phyloP scores from a whole-genome alignment of 257 asterid species.

The Misopates orontium region DNA sequence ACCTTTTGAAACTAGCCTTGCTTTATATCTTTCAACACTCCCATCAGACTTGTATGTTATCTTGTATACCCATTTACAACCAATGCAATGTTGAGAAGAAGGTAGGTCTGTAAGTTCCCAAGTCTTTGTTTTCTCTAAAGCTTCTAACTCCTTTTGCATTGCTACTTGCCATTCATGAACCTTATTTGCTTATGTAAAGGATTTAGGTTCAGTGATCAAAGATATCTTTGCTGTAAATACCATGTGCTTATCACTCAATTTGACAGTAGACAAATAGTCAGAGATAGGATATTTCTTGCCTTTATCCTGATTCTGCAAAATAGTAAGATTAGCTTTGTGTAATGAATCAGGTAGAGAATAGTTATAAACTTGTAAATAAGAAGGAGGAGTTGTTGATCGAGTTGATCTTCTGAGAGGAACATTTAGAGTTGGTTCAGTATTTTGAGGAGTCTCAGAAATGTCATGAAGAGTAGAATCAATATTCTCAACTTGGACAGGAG shows the following conservation, averaged over 20 bases:
- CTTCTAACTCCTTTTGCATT: neutral
- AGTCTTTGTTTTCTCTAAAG: neutral
- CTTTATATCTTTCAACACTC: neutral
- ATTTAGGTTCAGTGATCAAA: no score
- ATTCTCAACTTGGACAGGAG: no score
- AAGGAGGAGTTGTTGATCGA: neutral
- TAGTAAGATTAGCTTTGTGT: no score
- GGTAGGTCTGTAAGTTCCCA: neutral
- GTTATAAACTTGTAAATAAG: neutral
- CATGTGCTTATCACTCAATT: no score
- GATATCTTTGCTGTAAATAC: neutral
- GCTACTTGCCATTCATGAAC: neutral
- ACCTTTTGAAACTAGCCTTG: neutral
- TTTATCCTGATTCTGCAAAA: no score
- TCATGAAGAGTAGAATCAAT: neutral
- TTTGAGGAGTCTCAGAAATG: no score
- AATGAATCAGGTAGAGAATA: no score
- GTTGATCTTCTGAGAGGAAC: no score
- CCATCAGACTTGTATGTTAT: neutral
- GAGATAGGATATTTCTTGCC: no score
- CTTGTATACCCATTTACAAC: neutral
- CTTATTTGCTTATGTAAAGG: neutral
- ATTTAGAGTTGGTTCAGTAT: no score
- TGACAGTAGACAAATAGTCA: no score
- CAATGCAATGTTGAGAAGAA: neutral